Percentiles rank a stretch among this genome's conserved stretches.
These are phyloP conservation scores for Pichia ethanolica DNA, from an alignment of 805 yeast species.

Conservation along the genomic window DNA sequence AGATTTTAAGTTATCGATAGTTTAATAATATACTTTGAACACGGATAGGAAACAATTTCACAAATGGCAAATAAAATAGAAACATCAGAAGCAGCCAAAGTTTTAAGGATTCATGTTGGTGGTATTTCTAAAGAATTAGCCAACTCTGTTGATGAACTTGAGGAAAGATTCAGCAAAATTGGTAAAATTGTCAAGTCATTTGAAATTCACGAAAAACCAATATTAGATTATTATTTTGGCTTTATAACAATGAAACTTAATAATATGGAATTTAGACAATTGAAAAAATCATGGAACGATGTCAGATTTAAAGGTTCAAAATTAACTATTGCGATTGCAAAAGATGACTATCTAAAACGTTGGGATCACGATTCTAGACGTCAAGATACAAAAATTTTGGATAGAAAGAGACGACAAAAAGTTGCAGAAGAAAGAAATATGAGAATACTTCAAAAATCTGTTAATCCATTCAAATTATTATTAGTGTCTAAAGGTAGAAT, in stretches of 20 bases:
- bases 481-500: slow-evolving; percentile 44
- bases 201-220: slow-evolving; percentile 49
- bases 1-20: no score
- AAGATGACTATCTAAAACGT: slow-evolving; percentile 39
- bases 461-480: slow-evolving; percentile 25
- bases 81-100: background rate
- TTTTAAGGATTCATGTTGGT: slow-evolving; percentile 50
- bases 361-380: slow-evolving; percentile 41
- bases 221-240: slow-evolving; percentile 52
- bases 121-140: slow-evolving; percentile 51
- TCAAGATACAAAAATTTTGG: slow-evolving; percentile 29
- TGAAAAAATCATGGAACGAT: slow-evolving; percentile 58
- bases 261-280: slow-evolving; percentile 36
- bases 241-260: slow-evolving; percentile 53
- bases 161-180: slow-evolving; percentile 50
- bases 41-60: no score
- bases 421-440: slow-evolving; percentile 29
- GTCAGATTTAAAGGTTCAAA: slow-evolving; percentile 68
- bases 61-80: background rate
- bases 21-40: no score
- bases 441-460: slow-evolving; percentile 40
- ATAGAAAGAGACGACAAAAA: slow-evolving; percentile 25
- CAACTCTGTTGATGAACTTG: slow-evolving; percentile 38
- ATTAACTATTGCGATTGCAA: slow-evolving; percentile 56
- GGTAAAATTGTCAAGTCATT: slow-evolving; percentile 47